Base-by-base conservation (phyloP, 768 basidiomycete genomes). In the Tricholoma terreum region DNA sequence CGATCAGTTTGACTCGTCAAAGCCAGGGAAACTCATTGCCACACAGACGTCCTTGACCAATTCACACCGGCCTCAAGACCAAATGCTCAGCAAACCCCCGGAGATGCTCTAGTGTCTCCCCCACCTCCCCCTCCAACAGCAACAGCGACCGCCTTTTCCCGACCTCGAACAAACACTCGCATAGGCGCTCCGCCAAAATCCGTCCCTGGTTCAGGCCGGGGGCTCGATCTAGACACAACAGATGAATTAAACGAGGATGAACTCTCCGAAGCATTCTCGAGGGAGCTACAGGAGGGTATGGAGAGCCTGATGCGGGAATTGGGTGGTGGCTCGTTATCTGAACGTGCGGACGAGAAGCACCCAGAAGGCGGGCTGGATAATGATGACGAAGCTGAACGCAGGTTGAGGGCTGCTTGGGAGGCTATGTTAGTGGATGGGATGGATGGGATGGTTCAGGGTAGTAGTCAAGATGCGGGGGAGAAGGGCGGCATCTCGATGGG, bases 361-460 rank as follows among this genome's bases (percentile, higher is more conserved):
- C 61, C 56, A n/a, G 65, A 59, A 19, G 64, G 61, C 19, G 67
- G 66, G 14, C 72, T 69, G 36, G 61, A 70, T n/a, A n/a, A n/a
- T 10, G 56, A 60, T 21, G 65, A 71, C 35, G 71, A 73, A 58
- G 72, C 74, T 31, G 74, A 77, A 52, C 69, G 70, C 50, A 67
- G 68, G 35, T 71, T 88, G 54, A 78, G 78, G 56, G 81, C 81
- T 6, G 83, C 85, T 27, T 92, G 85, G 88, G 88, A 90, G 68
- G 78, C 80, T 3, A 84, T 90, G 82, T 71, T 91, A 11, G 70
- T 84, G 40, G 84, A 88, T 59, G 83, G 76, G 3, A 80, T 89
- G 80, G 75, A 83, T 62, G 80, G 75, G 10, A 66, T 65, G 45
- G 65, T 62, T 5, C 61, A 66, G 36, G 51, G 52, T 19, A 52